These are phyloP conservation scores for Wickerhamomyces bisporus DNA, from an alignment of 805 yeast species.

Conservation along the genomic window DNA sequence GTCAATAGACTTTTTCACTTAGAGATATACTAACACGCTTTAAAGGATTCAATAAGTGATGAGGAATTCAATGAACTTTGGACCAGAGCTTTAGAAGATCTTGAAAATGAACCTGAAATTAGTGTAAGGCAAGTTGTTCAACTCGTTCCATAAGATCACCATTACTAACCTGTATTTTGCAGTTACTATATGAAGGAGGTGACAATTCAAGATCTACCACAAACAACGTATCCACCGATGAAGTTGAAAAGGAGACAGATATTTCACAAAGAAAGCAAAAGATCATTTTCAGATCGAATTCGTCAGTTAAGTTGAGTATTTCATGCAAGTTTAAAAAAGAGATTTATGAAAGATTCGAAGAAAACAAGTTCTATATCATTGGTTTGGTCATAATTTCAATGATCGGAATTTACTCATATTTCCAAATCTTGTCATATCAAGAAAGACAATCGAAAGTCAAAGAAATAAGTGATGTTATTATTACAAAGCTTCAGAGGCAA, in stretches of 20 bases:
- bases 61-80: constrained; percentile 75
- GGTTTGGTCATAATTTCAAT: constrained; percentile 9
- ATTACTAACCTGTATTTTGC: constrained; percentile 19
- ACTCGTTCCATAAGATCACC: not conserved
- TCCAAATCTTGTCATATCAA: constrained; percentile 33
- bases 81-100: constrained; percentile 55
- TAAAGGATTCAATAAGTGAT: constrained; percentile 24
- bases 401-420: constrained; percentile 22
- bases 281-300: constrained; percentile 64
- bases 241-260: constrained; percentile 33
- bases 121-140: constrained; percentile 70
- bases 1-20: too few species aligned
- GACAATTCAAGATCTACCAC: constrained; percentile 37
- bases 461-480: constrained; percentile 41
- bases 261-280: constrained; percentile 24
- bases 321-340: constrained; percentile 53
- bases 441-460: constrained; percentile 38
- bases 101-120: constrained; percentile 63
- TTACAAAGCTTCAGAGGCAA: constrained; percentile 46
- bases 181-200: constrained; percentile 26
- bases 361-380: constrained; percentile 19
- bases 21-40: constrained; percentile 1
- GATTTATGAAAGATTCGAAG: constrained; percentile 33
- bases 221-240: constrained; percentile 33
- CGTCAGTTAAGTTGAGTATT: constrained; percentile 56